Percentiles rank a stretch among this genome's conserved stretches.
phyloP scores from a whole-genome alignment of 2,329 filamentous ascomycete genomes.

The Fusarium xyrophilum region DNA sequence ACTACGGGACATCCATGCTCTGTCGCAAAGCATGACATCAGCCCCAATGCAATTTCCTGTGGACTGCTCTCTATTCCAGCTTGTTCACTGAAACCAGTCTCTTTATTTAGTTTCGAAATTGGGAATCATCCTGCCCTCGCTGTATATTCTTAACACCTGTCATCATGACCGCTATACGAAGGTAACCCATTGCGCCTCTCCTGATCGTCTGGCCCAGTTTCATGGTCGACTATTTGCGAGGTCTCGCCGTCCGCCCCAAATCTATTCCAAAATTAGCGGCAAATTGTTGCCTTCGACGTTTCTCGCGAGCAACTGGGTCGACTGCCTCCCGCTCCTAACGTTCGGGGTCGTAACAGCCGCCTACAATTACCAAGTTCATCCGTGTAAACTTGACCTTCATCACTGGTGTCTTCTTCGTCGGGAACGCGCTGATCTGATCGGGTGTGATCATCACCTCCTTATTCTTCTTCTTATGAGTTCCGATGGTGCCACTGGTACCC shows the following conservation, averaged over 20 bases:
- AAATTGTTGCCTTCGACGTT: conserved; percentile 18
- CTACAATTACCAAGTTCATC: conserved; percentile 92
- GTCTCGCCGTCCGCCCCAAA: conserved; percentile 13
- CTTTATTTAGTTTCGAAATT: neutral
- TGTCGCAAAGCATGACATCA: neutral
- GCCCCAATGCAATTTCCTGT: neutral
- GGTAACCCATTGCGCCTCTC: neutral
- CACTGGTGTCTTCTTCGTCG: conserved; percentile 94
- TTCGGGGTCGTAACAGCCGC: conserved; percentile 71
- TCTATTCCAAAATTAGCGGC: conserved; percentile 31
- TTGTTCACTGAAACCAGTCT: neutral
- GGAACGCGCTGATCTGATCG: conserved; percentile 93
- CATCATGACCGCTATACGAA: neutral
- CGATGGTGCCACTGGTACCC: conserved; percentile 40
- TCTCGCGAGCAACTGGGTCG: conserved; percentile 16
- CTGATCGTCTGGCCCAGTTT: neutral
- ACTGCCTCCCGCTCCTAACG: conserved; percentile 44
- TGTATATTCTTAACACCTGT: neutral
- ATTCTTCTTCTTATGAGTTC: conserved; percentile 72
- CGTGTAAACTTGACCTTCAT: conserved; percentile 92
- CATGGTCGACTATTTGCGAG: neutral
- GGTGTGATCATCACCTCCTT: conserved; percentile 91
- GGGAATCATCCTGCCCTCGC: neutral
- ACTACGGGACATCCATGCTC: neutral
- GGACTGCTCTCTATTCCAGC: neutral